A percentile compares a stretch with the other conserved stretches of the same genome.
These are phyloP conservation scores for Collariella sp. DNA, from an alignment of 495 filamentous ascomycete species.

Conservation along the genomic window DNA sequence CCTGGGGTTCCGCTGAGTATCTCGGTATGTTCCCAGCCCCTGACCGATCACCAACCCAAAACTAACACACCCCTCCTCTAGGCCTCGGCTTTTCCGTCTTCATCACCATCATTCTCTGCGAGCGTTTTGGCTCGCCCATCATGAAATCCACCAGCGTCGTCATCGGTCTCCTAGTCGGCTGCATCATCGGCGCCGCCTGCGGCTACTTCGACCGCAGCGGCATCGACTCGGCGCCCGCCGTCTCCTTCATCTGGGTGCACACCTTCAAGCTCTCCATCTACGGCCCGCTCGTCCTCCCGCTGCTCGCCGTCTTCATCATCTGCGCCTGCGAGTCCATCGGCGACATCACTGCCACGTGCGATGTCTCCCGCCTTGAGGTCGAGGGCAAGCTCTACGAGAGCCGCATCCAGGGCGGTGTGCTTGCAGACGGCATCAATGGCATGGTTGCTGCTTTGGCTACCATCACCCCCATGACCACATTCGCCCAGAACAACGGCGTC, in stretches of 20 bases:
- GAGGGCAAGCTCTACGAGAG: constrained; percentile 75
- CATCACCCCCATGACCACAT: constrained; percentile 73
- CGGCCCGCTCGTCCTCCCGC: constrained; percentile 71
- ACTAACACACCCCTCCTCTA: not conserved
- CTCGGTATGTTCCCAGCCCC: constrained; percentile 45
- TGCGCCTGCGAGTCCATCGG: constrained; percentile 87
- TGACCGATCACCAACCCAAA: not conserved
- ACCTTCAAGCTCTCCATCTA: constrained; percentile 79
- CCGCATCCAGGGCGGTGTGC: constrained; percentile 80
- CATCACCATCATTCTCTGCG: constrained; percentile 73
- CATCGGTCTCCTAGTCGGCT: constrained; percentile 73
- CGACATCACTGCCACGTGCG: constrained; percentile 64
- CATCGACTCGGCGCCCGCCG: constrained; percentile 64
- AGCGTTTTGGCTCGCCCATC: constrained; percentile 74
- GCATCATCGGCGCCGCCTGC: constrained; percentile 75
- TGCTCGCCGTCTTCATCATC: constrained; percentile 81
- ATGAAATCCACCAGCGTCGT: constrained; percentile 65
- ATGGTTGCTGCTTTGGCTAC: constrained; percentile 74
- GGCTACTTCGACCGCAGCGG: constrained; percentile 70
- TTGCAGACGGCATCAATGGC: constrained; percentile 79
- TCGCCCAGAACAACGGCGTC: constrained; percentile 83
- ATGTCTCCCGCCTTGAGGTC: constrained; percentile 78
- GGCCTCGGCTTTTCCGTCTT: constrained; percentile 80
- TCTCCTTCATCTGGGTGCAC: constrained; percentile 82
- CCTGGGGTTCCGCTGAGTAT: constrained; percentile 82